phyloP scores from a whole-genome alignment of 1,284 basidiomycete genomes.

The Tranzscheliella williamsii region DNA sequence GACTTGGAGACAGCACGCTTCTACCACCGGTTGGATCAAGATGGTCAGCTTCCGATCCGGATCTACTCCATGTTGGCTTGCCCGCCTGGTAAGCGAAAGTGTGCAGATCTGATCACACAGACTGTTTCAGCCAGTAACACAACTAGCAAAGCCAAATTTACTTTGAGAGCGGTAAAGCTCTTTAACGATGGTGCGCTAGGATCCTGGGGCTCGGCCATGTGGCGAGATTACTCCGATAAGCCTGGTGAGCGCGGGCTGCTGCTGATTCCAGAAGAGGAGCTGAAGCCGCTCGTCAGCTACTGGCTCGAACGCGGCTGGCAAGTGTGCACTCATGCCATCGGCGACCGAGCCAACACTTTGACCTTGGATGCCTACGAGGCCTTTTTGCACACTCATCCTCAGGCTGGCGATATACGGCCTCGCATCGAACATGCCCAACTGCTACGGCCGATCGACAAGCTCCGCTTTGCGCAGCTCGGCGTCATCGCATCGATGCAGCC shows the following conservation, averaged over 20 bases:
- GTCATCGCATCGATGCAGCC: slow-evolving; percentile 91
- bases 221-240: slow-evolving; percentile 77
- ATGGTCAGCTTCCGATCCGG: slow-evolving; percentile 26
- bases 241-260: slow-evolving; percentile 38
- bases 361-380: slow-evolving; percentile 65
- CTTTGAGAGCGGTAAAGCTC: slow-evolving; percentile 69
- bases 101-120: slow-evolving; percentile 16
- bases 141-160: slow-evolving; percentile 6
- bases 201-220: slow-evolving; percentile 84
- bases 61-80: slow-evolving; percentile 48
- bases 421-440: slow-evolving; percentile 92
- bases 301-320: slow-evolving; percentile 45
- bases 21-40: slow-evolving; percentile 24
- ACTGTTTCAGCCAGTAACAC: neutral
- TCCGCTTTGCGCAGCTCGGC: slow-evolving; percentile 72
- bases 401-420: slow-evolving; percentile 65
- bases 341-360: slow-evolving; percentile 81
- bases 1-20: slow-evolving; percentile 26
- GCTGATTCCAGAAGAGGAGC: slow-evolving; percentile 25
- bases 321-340: slow-evolving; percentile 74
- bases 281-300: slow-evolving; percentile 22
- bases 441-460: slow-evolving; percentile 67
- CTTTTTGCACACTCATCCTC: slow-evolving; percentile 9
- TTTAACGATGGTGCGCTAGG: slow-evolving; percentile 84
- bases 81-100: slow-evolving; percentile 18